phyloP scores from a whole-genome alignment of 345 rosid species.

The Salix brachista region DNA sequence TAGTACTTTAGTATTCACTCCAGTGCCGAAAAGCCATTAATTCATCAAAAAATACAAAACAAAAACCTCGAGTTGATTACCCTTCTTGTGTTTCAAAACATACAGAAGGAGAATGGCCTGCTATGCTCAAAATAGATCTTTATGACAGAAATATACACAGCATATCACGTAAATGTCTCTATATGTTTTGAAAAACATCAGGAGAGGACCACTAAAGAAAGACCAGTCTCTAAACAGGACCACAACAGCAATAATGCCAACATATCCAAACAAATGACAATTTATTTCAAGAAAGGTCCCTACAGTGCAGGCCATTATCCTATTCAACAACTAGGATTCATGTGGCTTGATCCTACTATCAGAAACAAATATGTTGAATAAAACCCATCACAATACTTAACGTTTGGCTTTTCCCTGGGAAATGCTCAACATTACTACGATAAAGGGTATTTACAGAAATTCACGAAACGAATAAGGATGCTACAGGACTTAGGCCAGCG shows the following conservation, averaged over 20 bases:
- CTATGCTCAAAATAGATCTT: slow-evolving; percentile 11
- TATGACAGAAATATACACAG: slow-evolving; percentile 7
- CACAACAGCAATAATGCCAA: slow-evolving; percentile 22
- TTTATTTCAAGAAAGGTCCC: slow-evolving; percentile 20
- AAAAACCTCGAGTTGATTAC: neutral
- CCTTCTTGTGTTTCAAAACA: slow-evolving; percentile 1
- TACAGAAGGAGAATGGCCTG: neutral
- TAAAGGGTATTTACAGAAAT: neutral
- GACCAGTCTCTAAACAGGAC: slow-evolving; percentile 29
- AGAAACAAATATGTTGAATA: neutral
- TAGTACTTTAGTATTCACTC: neutral
- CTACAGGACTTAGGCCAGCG: neutral
- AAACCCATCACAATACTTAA: neutral
- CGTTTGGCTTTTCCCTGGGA: slow-evolving; percentile 1
- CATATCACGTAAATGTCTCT: slow-evolving; percentile 2
- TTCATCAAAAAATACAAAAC: neutral
- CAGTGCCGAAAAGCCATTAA: neutral
- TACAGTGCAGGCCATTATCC: neutral
- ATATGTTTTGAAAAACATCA: neutral
- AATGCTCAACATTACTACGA: neutral
- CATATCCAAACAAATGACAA: slow-evolving; percentile 14
- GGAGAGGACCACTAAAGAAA: slow-evolving; percentile 29
- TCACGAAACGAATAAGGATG: neutral
- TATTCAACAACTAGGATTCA: neutral
- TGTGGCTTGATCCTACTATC: neutral